phyloP scores from a whole-genome alignment of 768 basidiomycete genomes.

The Tulasnella sp. region DNA sequence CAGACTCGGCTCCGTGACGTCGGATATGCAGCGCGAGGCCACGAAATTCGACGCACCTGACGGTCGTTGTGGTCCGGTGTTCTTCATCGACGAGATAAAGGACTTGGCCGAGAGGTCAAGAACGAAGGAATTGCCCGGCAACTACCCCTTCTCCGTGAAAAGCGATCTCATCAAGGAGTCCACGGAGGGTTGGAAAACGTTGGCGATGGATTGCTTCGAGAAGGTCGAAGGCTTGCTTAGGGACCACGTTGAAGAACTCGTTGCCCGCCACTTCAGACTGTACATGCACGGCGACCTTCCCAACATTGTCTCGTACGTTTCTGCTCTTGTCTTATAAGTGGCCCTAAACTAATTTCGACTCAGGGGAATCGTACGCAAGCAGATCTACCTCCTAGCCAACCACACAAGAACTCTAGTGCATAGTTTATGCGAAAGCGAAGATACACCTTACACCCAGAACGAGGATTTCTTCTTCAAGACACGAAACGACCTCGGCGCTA shows the following conservation, averaged over 20 bases:
- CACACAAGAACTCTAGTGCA: background rate
- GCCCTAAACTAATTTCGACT: background rate
- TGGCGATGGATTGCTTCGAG: background rate
- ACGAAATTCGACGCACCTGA: too few relatives aligned
- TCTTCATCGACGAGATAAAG: constrained; percentile 21
- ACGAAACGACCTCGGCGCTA: background rate
- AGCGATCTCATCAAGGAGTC: constrained; percentile 19
- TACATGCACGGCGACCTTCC: background rate
- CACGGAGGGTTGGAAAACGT: background rate
- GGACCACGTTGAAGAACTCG: background rate
- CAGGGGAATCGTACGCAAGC: background rate
- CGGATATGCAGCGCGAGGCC: too few relatives aligned
- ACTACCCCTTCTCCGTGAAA: constrained; percentile 45
- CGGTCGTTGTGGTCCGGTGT: too few relatives aligned
- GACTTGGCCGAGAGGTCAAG: constrained; percentile 13
- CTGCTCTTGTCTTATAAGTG: background rate
- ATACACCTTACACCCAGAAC: constrained; percentile 5
- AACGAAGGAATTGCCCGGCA: constrained; percentile 56
- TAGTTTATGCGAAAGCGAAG: background rate
- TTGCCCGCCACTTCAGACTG: background rate
- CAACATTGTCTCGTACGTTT: background rate
- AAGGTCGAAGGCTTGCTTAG: background rate
- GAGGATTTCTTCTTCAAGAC: background rate
- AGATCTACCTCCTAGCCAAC: background rate
- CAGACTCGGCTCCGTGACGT: too few relatives aligned